Evolutionary conservation across 257 asterid genomes (phyloP).

Genomic region (Przewalskia tangutica): DNA sequence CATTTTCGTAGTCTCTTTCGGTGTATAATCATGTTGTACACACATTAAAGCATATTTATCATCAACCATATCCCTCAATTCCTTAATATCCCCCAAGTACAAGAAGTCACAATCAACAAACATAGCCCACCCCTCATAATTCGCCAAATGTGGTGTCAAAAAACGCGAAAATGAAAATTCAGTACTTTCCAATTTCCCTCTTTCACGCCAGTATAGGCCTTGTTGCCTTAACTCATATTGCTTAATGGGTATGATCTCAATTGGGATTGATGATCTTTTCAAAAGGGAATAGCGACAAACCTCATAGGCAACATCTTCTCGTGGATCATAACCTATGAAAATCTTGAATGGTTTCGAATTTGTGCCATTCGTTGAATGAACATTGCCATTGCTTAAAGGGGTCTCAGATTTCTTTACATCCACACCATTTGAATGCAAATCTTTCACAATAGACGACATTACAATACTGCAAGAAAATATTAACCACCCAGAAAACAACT

Average conservation of each 20-base stretch:
- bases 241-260: constrained; percentile 61
- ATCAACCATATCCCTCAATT: constrained; percentile 42
- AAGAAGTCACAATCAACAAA: constrained; percentile 85
- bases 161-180: constrained; percentile 79
- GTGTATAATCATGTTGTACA: constrained; percentile 79
- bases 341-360: constrained; percentile 35
- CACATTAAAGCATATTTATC: constrained; percentile 77
- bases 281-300: constrained; percentile 61
- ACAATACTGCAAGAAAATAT: background rate
- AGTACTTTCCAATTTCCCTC: constrained; percentile 75
- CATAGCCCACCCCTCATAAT: constrained; percentile 79
- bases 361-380: constrained; percentile 11
- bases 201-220: constrained; percentile 74
- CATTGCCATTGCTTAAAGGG: background rate
- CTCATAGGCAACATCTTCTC: constrained; percentile 70
- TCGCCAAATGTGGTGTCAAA: constrained; percentile 53
- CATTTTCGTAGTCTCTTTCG: constrained; percentile 82
- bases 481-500: background rate
- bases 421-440: constrained; percentile 5
- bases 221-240: constrained; percentile 56
- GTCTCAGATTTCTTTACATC: background rate
- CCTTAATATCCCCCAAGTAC: constrained; percentile 52
- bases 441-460: constrained; percentile 17
- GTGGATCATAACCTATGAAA: constrained; percentile 73
- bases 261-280: constrained; percentile 68